Base-by-base conservation (phyloP, 2,329 filamentous ascomycete species). In the Sporothrix mexicana region DNA sequence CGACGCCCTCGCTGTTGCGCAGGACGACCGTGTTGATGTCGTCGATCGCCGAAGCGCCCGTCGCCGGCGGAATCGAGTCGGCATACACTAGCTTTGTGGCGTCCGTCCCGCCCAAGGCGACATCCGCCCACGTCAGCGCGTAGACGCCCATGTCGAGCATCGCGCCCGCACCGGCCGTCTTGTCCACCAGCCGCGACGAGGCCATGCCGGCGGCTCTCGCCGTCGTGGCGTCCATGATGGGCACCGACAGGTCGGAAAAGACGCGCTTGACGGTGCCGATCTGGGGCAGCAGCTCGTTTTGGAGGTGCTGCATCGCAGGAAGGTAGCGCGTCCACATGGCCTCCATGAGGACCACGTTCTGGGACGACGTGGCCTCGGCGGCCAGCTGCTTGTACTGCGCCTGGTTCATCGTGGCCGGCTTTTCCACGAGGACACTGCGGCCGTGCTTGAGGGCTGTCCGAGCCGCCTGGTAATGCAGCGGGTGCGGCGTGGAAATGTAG, bases 261-360 rank as follows among this genome's bases (percentile, higher is more conserved):
- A 62, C 59, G 59, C 59, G 59, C 30, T 62, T 62, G 59, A 62
- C 59, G 10, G 59, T 62, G 25, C 59, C 59, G 7, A 62, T 36
- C 12, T n/a, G 25, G 8, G 59, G 59, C 10, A 62, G 59, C 20
- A 62, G 59, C 20, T 62, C 59, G 10, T 62, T 36, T 12, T 62
- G 59, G 5, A 62, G 6, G 17, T 36, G n/a, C 9, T 45, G 1
- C 15, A 30, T 62, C 1, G 59, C 59, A 3, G 59, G 59, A 7
- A 62, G 59, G 59, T 62, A 62, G 2, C 59, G 59, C 59, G 59
- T 62, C 59, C 59, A 62, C 59, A 62, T 62, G 59, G 59, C 59
- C 36, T 62, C 59, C 59, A 62, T 62, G 9, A 62, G 30, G 10
- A 62, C 59, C 30, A 30, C 59, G 23, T n/a, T 62, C n/a, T 51